Conservation (phyloP, 2,329 filamentous ascomycete genomes). For the Calonectria fujianensis region DNA sequence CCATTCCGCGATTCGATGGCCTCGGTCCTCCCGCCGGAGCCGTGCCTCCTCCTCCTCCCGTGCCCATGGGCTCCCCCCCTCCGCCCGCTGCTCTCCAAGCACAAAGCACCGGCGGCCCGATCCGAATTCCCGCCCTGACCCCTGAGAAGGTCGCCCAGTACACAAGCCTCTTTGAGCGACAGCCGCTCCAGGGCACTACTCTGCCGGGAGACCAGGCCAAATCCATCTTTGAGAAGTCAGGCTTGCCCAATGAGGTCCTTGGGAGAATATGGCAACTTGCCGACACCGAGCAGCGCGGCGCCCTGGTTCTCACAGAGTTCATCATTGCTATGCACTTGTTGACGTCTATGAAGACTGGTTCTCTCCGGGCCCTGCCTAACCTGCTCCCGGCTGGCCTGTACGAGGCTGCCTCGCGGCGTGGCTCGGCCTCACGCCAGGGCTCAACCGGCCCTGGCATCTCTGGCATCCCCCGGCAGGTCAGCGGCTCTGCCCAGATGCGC, state of each 20-base stretch:
- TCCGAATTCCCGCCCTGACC: constrained; percentile 91
- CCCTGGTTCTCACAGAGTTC: constrained; percentile 91
- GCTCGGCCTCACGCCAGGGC: constrained; percentile 68
- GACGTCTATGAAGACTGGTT: constrained; percentile 90
- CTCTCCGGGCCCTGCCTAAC: constrained; percentile 85
- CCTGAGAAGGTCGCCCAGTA: constrained; percentile 95
- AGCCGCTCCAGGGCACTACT: constrained; percentile 79
- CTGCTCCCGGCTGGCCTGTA: constrained; percentile 90
- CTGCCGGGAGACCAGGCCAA: constrained; percentile 91
- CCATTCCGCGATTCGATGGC: constrained; percentile 94
- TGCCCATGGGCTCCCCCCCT: constrained; percentile 62
- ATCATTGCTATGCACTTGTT: constrained; percentile 98
- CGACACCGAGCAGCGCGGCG: constrained; percentile 93
- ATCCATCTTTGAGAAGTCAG: constrained; percentile 95
- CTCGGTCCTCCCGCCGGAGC: constrained; percentile 65
- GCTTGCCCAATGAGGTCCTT: constrained; percentile 90
- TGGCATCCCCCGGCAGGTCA: constrained; percentile 89
- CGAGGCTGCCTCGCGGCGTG: constrained; percentile 88
- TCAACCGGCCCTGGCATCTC: constrained; percentile 73
- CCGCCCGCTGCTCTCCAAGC: constrained; percentile 72
- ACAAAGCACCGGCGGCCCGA: constrained; percentile 79
- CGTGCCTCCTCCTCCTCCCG: constrained; percentile 67
- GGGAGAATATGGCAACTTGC: constrained; percentile 98
- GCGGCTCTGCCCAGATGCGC: constrained; percentile 79
- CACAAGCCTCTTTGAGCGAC: constrained; percentile 91